Evolutionary conservation across 176 grass and related monocot species (phyloP).

Genomic region (Chrysopogon serrulatus): DNA sequence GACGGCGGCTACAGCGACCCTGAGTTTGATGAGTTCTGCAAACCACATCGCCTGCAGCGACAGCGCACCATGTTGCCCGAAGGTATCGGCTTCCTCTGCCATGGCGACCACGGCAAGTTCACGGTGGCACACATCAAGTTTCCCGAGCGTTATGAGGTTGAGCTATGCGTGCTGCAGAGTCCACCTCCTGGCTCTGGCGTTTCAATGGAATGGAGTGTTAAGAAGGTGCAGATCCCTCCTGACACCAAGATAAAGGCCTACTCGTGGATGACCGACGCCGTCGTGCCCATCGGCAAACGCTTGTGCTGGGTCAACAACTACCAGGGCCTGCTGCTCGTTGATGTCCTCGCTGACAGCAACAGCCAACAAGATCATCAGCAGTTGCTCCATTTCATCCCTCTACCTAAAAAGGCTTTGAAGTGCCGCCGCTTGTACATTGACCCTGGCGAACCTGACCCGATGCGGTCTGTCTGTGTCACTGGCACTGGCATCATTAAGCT

Average conservation of each 20-base stretch:
- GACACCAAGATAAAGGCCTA: too few species aligned
- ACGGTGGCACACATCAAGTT: not conserved
- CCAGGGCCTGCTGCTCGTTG: not conserved
- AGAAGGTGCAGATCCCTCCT: too few species aligned
- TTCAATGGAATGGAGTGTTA: not conserved
- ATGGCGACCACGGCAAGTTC: not conserved
- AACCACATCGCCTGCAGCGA: not conserved
- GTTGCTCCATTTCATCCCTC: too few species aligned
- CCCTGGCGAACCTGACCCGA: too few species aligned
- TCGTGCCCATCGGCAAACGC: too few species aligned
- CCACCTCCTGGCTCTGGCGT: not conserved
- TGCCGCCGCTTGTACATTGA: too few species aligned
- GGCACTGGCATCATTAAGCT: too few species aligned
- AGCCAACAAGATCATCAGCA: too few species aligned
- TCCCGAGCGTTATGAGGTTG: not conserved
- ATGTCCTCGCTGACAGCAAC: not conserved
- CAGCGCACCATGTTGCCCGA: not conserved
- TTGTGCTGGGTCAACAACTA: constrained; percentile 25
- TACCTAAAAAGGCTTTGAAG: too few species aligned
- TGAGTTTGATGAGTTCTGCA: accelerated
- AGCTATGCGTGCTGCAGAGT: constrained; percentile 7
- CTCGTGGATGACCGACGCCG: too few species aligned
- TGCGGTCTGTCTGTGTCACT: too few species aligned
- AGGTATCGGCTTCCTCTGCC: not conserved
- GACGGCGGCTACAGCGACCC: not conserved